These are phyloP conservation scores for Capsicum chinense DNA, from an alignment of 257 asterid species.

Conservation along the genomic window DNA sequence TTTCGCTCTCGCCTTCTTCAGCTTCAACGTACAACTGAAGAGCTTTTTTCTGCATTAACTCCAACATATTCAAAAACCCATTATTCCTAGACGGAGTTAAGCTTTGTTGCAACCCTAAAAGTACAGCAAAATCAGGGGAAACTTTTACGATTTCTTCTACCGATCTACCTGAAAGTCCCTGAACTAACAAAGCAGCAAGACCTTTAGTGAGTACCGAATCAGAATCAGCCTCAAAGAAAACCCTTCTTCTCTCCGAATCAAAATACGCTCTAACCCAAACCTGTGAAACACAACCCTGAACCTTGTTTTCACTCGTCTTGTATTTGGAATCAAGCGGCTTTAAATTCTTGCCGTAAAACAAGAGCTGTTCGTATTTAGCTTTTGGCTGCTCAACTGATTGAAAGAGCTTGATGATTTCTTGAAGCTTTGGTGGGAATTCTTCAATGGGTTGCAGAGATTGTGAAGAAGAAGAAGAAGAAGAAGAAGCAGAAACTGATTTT, in stretches of 20 bases:
- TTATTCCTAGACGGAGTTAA: constrained; percentile 78
- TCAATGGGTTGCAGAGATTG: constrained; percentile 61
- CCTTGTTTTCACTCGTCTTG: constrained; percentile 68
- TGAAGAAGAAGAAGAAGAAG: too few species aligned
- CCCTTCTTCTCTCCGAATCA: constrained; percentile 62
- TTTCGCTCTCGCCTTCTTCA: constrained; percentile 37
- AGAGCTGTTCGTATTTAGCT: constrained; percentile 75
- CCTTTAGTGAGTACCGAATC: constrained; percentile 84
- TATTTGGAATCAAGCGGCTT: constrained; percentile 56
- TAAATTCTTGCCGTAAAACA: constrained; percentile 70
- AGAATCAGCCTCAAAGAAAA: constrained; percentile 85
- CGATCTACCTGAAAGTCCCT: constrained; percentile 75
- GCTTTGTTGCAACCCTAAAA: constrained; percentile 78
- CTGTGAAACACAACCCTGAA: constrained; percentile 84
- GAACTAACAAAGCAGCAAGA: constrained; percentile 83
- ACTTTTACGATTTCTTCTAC: constrained; percentile 73
- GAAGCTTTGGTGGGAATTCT: constrained; percentile 79
- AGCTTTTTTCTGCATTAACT: constrained; percentile 85
- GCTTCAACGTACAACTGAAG: constrained; percentile 61
- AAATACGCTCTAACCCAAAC: constrained; percentile 80
- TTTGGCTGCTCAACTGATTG: constrained; percentile 66
- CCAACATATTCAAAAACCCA: constrained; percentile 91
- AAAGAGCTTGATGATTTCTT: constrained; percentile 69
- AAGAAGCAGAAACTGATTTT: constrained; percentile 39
- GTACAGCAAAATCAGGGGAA: constrained; percentile 75